phyloP scores from a whole-genome alignment of 345 rosid genomes.

The Euphorbia tirucalli region DNA sequence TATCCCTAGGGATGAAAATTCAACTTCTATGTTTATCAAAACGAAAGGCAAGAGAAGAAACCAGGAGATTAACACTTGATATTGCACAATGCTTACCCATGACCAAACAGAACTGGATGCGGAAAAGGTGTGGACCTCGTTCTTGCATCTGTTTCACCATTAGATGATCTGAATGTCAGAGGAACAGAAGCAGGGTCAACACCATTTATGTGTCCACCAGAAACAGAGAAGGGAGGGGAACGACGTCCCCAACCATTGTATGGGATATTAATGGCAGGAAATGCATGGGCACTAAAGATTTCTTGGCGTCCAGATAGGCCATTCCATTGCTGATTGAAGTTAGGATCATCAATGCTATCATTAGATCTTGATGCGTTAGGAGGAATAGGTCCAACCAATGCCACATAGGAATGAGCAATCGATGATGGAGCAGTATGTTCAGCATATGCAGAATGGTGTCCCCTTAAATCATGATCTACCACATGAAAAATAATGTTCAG shows the following conservation, averaged over 20 bases:
- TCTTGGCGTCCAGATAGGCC: slow-evolving; percentile 42
- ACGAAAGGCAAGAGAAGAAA: not conserved
- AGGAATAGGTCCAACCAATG: slow-evolving; percentile 50
- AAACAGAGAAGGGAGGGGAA: slow-evolving; percentile 40
- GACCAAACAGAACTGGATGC: slow-evolving; percentile 43
- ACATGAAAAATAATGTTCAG: slow-evolving; percentile 22
- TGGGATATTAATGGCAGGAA: slow-evolving; percentile 47
- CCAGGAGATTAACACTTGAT: not conserved
- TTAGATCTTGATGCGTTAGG: slow-evolving; percentile 38
- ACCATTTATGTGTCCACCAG: slow-evolving; percentile 37
- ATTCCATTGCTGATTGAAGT: slow-evolving; percentile 50
- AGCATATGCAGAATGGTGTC: slow-evolving; percentile 43
- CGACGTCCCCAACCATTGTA: slow-evolving; percentile 45
- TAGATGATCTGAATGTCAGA: slow-evolving; percentile 39
- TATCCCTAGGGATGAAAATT: not conserved
- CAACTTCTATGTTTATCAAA: not conserved
- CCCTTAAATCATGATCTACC: slow-evolving; percentile 54
- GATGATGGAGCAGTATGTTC: slow-evolving; percentile 42
- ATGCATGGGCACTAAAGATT: slow-evolving; percentile 44
- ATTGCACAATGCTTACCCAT: slow-evolving; percentile 43
- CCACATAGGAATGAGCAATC: slow-evolving; percentile 54
- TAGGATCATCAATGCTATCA: slow-evolving; percentile 40
- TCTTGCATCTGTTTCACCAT: slow-evolving; percentile 37
- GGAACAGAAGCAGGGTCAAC: slow-evolving; percentile 45
- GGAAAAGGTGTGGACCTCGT: slow-evolving; percentile 36